Percentiles rank a stretch among this genome's conserved stretches.
Conservation (phyloP, 2,329 filamentous ascomycete species). For the Apiospora pterosperma region DNA sequence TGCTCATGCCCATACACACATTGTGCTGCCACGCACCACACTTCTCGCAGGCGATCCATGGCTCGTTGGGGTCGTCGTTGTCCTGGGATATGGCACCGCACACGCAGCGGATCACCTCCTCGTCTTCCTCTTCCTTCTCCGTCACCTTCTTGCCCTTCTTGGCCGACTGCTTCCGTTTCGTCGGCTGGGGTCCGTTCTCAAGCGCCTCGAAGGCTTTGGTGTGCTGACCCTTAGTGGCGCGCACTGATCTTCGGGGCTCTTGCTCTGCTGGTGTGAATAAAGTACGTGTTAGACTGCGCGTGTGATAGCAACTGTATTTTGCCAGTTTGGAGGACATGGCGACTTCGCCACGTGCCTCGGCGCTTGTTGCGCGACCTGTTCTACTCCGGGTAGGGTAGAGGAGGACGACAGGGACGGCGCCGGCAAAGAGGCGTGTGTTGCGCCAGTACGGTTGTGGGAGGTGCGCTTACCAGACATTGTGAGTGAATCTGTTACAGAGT, state of each 20-base stretch:
- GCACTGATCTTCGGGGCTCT: conserved; percentile 89
- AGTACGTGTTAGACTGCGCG: conserved; percentile 20
- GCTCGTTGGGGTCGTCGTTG: conserved; percentile 72
- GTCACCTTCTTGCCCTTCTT: conserved; percentile 70
- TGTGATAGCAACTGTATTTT: background rate
- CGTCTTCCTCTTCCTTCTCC: conserved; percentile 36
- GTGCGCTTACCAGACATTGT: conserved; percentile 32
- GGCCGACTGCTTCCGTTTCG: conserved; percentile 45
- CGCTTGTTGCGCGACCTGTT: background rate
- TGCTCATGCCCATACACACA: conserved; percentile 83
- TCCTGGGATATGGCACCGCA: conserved; percentile 82
- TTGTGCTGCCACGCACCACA: conserved; percentile 98
- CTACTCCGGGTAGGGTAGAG: background rate
- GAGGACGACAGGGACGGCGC: conserved; percentile 3
- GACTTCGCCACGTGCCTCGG: background rate
- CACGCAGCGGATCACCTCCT: conserved; percentile 83
- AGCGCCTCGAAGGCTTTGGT: conserved; percentile 80
- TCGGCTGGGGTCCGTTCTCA: conserved; percentile 52
- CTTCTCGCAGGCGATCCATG: conserved; percentile 94
- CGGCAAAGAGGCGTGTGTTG: conserved; percentile 4
- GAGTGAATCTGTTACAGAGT: background rate
- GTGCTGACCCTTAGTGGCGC: conserved; percentile 95
- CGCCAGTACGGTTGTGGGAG: conserved; percentile 14
- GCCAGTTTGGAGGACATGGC: background rate
- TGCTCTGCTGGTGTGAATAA: conserved; percentile 38